Evolutionary conservation across 768 basidiomycete genomes (phyloP).

Genomic region (Termitomyces heimii): DNA sequence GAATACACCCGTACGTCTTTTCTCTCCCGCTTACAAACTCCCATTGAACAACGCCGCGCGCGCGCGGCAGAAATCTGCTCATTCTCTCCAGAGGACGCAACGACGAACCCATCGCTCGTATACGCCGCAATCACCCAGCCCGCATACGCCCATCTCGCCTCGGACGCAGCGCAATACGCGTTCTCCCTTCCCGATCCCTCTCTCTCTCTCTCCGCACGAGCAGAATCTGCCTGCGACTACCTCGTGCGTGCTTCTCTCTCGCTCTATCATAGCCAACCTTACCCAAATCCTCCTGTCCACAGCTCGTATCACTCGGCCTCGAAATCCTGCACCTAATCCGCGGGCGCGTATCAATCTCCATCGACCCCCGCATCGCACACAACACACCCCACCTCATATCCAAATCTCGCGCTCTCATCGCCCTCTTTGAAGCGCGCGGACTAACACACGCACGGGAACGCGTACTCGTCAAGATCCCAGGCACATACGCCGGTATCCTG

Average conservation of each 20-base stretch:
- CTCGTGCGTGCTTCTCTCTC: constrained; percentile 12
- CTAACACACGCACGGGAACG: constrained; percentile 22
- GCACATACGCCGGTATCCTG: constrained; percentile 26
- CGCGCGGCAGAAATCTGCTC: constrained; percentile 27
- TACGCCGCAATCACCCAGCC: constrained; percentile 26
- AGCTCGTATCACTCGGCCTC: constrained; percentile 28
- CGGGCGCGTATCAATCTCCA: constrained; percentile 28
- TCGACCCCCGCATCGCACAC: constrained; percentile 28
- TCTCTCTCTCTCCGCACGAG: constrained; percentile 12
- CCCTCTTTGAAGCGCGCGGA: constrained; percentile 23
- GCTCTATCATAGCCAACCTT: too few relatives aligned
- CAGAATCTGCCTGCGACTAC: constrained; percentile 23
- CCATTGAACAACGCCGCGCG: too few relatives aligned
- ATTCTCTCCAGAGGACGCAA: constrained; percentile 27
- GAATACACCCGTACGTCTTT: too few relatives aligned
- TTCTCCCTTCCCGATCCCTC: constrained; percentile 5
- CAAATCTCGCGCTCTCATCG: constrained; percentile 19
- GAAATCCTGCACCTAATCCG: constrained; percentile 27
- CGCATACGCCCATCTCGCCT: constrained; percentile 24
- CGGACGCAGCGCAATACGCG: constrained; percentile 23
- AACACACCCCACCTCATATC: constrained; percentile 22
- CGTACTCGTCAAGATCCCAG: constrained; percentile 30
- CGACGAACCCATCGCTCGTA: constrained; percentile 30
- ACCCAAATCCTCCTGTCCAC: not conserved
- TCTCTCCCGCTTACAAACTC: too few relatives aligned